Percentiles rank a stretch among this genome's conserved stretches.
These are phyloP conservation scores for Pseudocercospora fuligena DNA, from an alignment of 2,329 filamentous ascomycete genomes.

Conservation along the genomic window DNA sequence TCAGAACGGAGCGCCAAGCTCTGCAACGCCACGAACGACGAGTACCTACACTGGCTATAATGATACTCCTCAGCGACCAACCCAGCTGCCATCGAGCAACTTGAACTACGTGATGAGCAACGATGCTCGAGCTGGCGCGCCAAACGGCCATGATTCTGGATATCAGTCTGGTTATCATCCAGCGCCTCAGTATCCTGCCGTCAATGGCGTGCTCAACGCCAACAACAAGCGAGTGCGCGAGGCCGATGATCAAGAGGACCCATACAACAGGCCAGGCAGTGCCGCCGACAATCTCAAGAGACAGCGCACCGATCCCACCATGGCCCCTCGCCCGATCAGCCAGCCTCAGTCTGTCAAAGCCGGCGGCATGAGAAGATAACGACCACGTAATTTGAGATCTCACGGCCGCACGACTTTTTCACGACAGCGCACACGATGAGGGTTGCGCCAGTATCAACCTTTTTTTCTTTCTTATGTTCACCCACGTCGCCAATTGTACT, in stretches of 20 bases:
- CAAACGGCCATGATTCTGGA: conserved; percentile 59
- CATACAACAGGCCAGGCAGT: conserved; percentile 67
- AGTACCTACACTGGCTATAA: conserved; percentile 74
- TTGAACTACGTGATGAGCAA: conserved; percentile 90
- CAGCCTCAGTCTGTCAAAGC: conserved; percentile 41
- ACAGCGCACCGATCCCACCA: conserved; percentile 66
- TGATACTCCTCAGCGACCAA: conserved; percentile 75
- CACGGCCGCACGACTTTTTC: conserved; percentile 22
- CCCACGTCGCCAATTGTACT: conserved; percentile 25
- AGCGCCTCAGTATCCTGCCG: conserved; percentile 55
- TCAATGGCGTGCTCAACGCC: conserved; percentile 64
- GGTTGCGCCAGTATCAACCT: conserved; percentile 23
- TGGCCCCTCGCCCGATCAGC: conserved; percentile 35
- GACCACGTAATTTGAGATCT: conserved; percentile 15
- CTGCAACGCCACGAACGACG: conserved; percentile 83
- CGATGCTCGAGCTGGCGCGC: conserved; percentile 61
- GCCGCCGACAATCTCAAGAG: conserved; percentile 71
- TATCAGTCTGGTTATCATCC: conserved; percentile 69
- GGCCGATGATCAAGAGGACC: conserved; percentile 66
- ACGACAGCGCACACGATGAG: conserved; percentile 24
- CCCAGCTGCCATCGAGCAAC: conserved; percentile 72
- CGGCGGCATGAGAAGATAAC: conserved; percentile 37
- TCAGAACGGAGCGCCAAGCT: conserved; percentile 73
- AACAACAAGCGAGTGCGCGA: conserved; percentile 67
- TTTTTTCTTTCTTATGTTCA: conserved; percentile 24